Evolutionary conservation across 1,284 basidiomycete genomes (phyloP), one percentile per base, ranked within the genome.

Genomic region (Ceratobasidium sp.): DNA sequence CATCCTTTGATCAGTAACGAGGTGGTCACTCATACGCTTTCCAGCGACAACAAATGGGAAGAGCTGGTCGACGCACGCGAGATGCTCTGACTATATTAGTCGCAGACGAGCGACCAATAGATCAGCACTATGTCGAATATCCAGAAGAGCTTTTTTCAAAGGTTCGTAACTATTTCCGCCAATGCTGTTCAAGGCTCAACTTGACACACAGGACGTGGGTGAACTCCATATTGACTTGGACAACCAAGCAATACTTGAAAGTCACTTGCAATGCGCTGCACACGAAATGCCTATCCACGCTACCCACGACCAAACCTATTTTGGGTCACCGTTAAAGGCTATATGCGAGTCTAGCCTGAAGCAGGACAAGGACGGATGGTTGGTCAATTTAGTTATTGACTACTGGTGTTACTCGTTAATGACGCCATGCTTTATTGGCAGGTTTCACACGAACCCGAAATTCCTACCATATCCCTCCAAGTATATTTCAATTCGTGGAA

Each of bases 201-300:
- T 38, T n/a, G 3, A 44, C 33, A 51, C 30, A 28, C 76, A 79
- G 66, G 78, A 85, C 0, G 84, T 87, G 58, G 86, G 88, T 25
- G 88, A 92, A 61, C 82, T 95, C 16, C 79, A 87, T 18, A 78
- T 96, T 42, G 91, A 96, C 78, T 80, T 92, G 5, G 86, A 90
- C 14, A 95, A 87, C 78, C 87, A 88, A 74, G 83, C 92, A 33
- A 84, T 96, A 30, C 81, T 95, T 0, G 94, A 95, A 82, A 89
- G 87, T 0, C 94, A 96, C 78, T 81, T 96, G 7, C 94, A 95
- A 79, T 96, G 95, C 77, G 95, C 94, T 4, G 92, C 88, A 0
- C 84, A 89, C 73, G 94, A 96, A 80, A 91, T 96, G 87, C 94
- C 94, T 0, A 77, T 96, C 42, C 86, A 86, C 14, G 75, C 80